Base-by-base conservation (phyloP, 441 rosid species). In the Aleurites moluccanus region DNA sequence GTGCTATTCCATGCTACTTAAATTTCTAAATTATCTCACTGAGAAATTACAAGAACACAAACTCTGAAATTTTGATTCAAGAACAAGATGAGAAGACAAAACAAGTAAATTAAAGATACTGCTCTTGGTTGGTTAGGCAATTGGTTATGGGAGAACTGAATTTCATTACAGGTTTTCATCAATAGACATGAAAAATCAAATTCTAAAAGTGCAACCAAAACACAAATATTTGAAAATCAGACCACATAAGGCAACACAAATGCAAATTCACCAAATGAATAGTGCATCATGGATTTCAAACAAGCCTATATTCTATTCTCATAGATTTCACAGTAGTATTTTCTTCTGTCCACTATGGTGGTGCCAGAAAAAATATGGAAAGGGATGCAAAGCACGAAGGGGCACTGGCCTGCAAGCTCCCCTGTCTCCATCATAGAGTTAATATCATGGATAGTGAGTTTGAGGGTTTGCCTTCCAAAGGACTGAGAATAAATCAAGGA, bases 281-380 rank as follows among this genome's bases (percentile, higher is more conserved):
- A 21, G 14, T 3, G 3, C 9, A 40, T 40, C n/a, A 11, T 56
- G 5, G 38, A 38, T 55, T 53, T 20, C 52, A 38, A 33, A 47
- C 23, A 73, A 63, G 59, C 40, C 15, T 73, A 60, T 49, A 52
- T 52, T n/a, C n/a, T n/a, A n/a, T n/a, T 53, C 40, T 33, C 38
- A 35, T 16, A 18, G 55, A 35, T 65, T 10, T 21, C 18, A 38
- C 14, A 69, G 20, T 2, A 52, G 62, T 55, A 20, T 40, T n/a
- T 47, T n/a, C n/a, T 30, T 5, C 59, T 33, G 20, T n/a, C n/a
- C 44, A 40, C 7, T 23, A 13, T 18, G n/a, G 15, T 18, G 6
- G 40, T 23, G 65, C 56, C 53, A 40, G n/a, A 25, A 44, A 8
- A 59, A 21, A 56, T 55, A 42, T 27, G 14, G 35, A 71, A 52